Evolutionary conservation across 2,329 filamentous ascomycete genomes (phyloP), one percentile per base, ranked within the genome.

Genomic region (Acarospora socialis): DNA sequence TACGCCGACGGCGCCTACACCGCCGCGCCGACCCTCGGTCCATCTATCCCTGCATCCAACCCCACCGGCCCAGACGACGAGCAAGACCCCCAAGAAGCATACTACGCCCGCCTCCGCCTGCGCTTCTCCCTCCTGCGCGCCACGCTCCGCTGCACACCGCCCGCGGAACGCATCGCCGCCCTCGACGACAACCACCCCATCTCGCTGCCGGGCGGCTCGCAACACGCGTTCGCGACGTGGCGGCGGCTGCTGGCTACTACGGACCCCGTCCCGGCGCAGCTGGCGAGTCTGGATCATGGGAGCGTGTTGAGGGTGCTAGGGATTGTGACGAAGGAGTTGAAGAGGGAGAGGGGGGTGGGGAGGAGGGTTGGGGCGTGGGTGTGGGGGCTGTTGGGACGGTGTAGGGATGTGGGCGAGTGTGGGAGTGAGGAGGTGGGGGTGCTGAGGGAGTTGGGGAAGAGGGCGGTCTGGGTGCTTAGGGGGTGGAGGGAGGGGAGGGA

Each of bases 1-100:
- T 90, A 81, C 50, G 61, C 73, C 10, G 81, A 92, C 43, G 84
- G 83, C 29, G 79, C 81, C 21, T 93, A 83, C 51, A 71, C 77
- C 15, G 79, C 75, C 3, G 61, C 66, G 3, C 65, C 71, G 0
- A 56, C 63, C 5, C 38, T 50, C 17, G 46, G 54, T 20, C 39
- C 54, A 14, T 40, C 41, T 7, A 29, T 27, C 18, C 21, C 21
- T 6, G 59, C 65, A 2, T 63, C 70, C 0, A 56, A 43, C 50
- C 12, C 46, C 53, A 17, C 37, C 51, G 17, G 43, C 43, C 15
- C 41, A 51, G 26, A 39, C 23, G 43, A 45, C 12, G 52, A 59
- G 12, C 38, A 50, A n/a, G 53, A 58, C 34, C 67, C 80, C 1
- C 70, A 73, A 50, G 59, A 73, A 16, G 68, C 68, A 23, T 92